phyloP scores from a whole-genome alignment of 129 eudicot species.

The Escallonia rubra region DNA sequence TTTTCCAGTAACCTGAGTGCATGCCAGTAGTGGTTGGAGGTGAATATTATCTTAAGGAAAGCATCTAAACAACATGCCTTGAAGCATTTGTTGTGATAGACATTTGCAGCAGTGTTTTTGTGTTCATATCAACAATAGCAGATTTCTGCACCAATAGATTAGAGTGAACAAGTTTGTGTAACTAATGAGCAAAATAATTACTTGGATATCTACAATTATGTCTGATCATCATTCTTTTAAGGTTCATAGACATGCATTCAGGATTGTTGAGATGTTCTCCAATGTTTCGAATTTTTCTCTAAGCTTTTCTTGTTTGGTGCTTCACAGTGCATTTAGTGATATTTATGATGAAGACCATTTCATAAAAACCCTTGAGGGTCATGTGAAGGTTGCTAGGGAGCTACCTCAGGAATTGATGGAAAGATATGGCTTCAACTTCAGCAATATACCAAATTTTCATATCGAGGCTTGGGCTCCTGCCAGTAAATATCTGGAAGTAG shows the following conservation, averaged over 20 bases:
- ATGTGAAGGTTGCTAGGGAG: slow-evolving; percentile 51
- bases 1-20: too few species aligned
- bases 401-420: slow-evolving; percentile 65
- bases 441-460: slow-evolving; percentile 45
- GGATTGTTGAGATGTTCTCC: neutral
- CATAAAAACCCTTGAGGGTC: slow-evolving; percentile 44
- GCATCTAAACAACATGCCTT: too few species aligned
- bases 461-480: slow-evolving; percentile 88
- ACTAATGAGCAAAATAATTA: too few species aligned
- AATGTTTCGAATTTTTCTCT: neutral
- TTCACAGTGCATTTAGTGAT: slow-evolving; percentile 73
- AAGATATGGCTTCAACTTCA: slow-evolving; percentile 53
- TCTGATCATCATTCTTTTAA: too few species aligned
- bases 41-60: too few species aligned
- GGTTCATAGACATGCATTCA: neutral
- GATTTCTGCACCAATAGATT: too few species aligned
- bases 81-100: too few species aligned
- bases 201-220: too few species aligned
- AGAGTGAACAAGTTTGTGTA: too few species aligned
- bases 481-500: slow-evolving; percentile 56
- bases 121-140: too few species aligned
- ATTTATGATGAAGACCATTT: slow-evolving; percentile 91
- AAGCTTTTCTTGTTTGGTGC: slow-evolving; percentile 4
- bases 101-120: too few species aligned
- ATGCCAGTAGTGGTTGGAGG: too few species aligned